Base-by-base conservation (phyloP, 345 rosid genomes). In the Isatis tinctoria region DNA sequence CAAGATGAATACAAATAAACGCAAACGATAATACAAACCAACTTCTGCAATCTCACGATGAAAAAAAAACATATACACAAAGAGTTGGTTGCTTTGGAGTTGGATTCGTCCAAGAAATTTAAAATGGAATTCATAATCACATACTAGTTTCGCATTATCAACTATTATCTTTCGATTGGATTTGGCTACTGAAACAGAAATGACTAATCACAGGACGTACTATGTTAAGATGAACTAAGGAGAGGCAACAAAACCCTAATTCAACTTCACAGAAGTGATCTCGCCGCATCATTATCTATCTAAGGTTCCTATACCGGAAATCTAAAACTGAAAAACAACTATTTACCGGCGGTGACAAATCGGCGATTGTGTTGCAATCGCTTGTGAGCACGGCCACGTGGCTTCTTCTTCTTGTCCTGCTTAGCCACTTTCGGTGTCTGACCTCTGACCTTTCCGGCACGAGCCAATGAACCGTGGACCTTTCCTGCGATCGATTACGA, bases 381-480 rank as follows among this genome's bases (percentile, higher is more conserved):
- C 53, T 63, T 63, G 67, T 63, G 67, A 43, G 67, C 67, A 43
- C 67, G 67, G 24, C 67, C 67, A 43, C 67, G 67, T 0, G 67
- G 67, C 53, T 63, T 10, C 53, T 63, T 63, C 67, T 63, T 63
- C 53, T 62, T 62, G 24, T 62, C 67, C 24, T 62, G 67, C 52
- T 62, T 62, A 14, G 67, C 67, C 4, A 62, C 67, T 62, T 62
- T 62, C 5, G 67, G 67, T 4, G 67, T 62, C 67, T 62, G 67
- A 41, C 67, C 67, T 41, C 67, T 62, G 24, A 62, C 67, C 67
- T 62, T 62, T 28, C 67, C 67, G 36, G 67, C 67, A 62, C 67
- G 67, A 26, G 67, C 67, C 67, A 62, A 62, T n/a, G 67, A 62
- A 62, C 67, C 67, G 67, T 62, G 67, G 1, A 63, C 67, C 53